Evolutionary conservation across 805 yeast genomes (phyloP).

Genomic region (Myxozyma geophila): DNA sequence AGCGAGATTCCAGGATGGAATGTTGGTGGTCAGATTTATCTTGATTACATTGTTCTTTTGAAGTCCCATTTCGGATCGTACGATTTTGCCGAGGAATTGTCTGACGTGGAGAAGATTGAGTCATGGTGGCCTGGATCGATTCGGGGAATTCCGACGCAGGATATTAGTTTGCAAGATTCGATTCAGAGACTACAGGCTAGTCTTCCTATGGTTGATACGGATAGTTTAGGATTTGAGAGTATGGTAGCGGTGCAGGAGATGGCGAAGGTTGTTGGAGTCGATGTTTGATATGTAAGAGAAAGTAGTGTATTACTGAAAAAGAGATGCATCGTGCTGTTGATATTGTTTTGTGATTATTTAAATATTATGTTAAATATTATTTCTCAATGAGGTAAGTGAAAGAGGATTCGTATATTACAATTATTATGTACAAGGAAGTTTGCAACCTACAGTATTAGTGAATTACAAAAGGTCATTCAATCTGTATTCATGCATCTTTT

Average conservation of each 20-base stretch:
- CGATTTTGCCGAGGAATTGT: not conserved
- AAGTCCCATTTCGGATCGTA: not conserved
- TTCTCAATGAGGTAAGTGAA: not conserved
- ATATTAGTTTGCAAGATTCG: constrained; percentile 16
- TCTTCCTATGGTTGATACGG: constrained; percentile 18
- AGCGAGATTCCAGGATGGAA: constrained; percentile 42
- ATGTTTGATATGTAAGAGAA: constrained; percentile 7
- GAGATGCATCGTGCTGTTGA: not conserved
- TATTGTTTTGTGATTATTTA: not conserved
- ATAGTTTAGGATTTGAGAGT: constrained; percentile 19
- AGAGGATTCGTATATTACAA: not conserved
- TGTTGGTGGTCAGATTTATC: constrained; percentile 47
- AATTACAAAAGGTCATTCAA: no score
- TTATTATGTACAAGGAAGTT: not conserved
- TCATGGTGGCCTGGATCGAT: constrained; percentile 32
- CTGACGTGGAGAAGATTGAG: not conserved
- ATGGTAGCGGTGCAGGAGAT: constrained; percentile 32
- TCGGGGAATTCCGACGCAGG: constrained; percentile 24
- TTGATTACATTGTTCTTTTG: constrained; percentile 40
- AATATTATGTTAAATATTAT: not conserved
- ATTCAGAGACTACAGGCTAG: constrained; percentile 14
- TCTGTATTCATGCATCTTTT: no score
- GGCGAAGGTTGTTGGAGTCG: constrained; percentile 33
- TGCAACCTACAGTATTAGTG: no score
- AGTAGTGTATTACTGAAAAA: not conserved